Percentiles rank a stretch among this genome's conserved stretches.
Evolutionary conservation across 176 grass and related monocot genomes (phyloP).

Genomic region (Zoysia japonica): DNA sequence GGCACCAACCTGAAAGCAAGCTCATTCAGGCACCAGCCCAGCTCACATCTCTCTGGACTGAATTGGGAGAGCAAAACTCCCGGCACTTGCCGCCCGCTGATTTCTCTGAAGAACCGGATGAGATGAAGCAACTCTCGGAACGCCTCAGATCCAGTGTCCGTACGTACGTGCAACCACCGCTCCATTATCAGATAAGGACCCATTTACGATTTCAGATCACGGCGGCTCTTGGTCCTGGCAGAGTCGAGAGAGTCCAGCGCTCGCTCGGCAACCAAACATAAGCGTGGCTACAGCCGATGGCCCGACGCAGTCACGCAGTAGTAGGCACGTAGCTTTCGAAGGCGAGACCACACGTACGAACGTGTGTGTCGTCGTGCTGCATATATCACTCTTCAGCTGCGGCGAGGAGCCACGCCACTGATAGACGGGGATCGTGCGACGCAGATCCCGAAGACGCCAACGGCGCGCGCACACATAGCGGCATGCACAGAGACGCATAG

Average conservation of each 20-base stretch:
- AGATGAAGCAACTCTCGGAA: background rate
- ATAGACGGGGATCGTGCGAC: background rate
- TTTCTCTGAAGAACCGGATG: background rate
- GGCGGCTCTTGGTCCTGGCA: background rate
- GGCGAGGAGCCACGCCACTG: background rate
- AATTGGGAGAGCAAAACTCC: no score
- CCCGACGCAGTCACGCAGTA: background rate
- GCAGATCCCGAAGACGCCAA: background rate
- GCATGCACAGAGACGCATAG: background rate
- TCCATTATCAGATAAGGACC: background rate
- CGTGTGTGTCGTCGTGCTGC: background rate
- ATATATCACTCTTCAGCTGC: background rate
- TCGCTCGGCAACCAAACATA: no score
- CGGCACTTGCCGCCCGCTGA: background rate
- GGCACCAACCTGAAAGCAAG: constrained; percentile 43
- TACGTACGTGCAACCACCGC: background rate
- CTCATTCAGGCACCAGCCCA: constrained; percentile 14
- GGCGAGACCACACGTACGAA: background rate
- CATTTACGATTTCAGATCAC: background rate
- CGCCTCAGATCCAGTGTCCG: background rate
- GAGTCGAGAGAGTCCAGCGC: no score
- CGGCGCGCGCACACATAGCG: background rate
- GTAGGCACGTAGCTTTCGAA: constrained; percentile 7
- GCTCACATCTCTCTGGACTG: constrained; percentile 30
- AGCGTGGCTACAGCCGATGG: constrained; percentile 4